Base-by-base conservation (phyloP, 441 rosid species). In the Hypseocharis bilobata region DNA sequence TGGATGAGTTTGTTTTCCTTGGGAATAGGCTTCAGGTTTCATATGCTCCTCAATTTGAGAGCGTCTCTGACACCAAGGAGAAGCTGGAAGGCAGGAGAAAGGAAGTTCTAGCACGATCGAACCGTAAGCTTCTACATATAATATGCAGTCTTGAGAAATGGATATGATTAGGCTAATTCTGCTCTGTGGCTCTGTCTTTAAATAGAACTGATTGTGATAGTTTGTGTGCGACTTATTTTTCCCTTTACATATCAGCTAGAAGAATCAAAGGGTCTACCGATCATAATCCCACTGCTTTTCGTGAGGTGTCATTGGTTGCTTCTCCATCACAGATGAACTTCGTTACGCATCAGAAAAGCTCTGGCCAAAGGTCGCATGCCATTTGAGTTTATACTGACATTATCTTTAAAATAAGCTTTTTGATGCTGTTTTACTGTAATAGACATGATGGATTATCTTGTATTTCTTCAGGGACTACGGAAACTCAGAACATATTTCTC, bases 41-140 rank as follows among this genome's bases (percentile, higher is more conserved):
- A 0, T 88, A 88, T 81, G 96, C 96, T 69, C 81, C 94, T 26
- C 84, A 87, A 6, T 93, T 84, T 62, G 97, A 93, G 77, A 85
- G 76, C 67, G 72, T 86, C 3, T 54, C 63, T 47, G 96, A 93
- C 72, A 83, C 97, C 0, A 82, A 72, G 74, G 87, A 85, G 59
- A 92, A 88, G 85, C 69, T 92, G 74, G 96, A 92, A 74, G 79
- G 82, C 6, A 83, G 92, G 61, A 83, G 86, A 72, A 86, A 75
- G 76, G 95, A 90, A 81, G 88, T 93, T 45, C 73, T 85, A 56
- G 71, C 83, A 0, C 79, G 93, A 63, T 72, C 84, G 29, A 86
- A 86, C 74, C 23, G 96, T 90, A 69, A 79, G 91, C 66, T 69
- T 66, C 32, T 63, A 1, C 60, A 54, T 49, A 20, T 3, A 3